Evolutionary conservation across 768 basidiomycete genomes (phyloP), one percentile per base, ranked within the genome.

Genomic region (Russula abietina): DNA sequence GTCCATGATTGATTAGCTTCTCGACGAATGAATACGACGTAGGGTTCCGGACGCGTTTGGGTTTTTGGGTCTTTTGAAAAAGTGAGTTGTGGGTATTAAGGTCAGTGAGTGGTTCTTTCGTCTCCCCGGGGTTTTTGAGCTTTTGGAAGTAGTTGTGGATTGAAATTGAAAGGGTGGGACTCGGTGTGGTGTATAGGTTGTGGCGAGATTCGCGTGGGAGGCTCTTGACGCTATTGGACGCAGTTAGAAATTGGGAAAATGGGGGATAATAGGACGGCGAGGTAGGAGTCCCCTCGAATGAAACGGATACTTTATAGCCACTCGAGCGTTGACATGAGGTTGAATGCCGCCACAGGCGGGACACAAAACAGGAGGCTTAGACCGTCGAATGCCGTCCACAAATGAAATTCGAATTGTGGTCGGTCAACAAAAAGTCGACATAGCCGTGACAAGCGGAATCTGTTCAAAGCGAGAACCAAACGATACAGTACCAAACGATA

Each of bases 151-250:
- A 2, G 10, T 55, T 36, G 55, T 17, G 9, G 22, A 33, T 54
- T 46, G 19, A 30, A 26, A 36, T 1, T 5, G 38, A 39, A 50
- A 24, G 38, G 36, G 24, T 4, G 11, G 22, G n/a, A 11, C 22
- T 10, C n/a, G 19, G 9, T 46, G 32, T 26, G 32, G 17, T 57
- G 16, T 33, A 1, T 39, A 16, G 32, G 38, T 57, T 62, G 61
- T 62, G 61, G 61, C 61, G 61, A 36, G 28, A 39, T n/a, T 16
- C 24, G 61, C 39, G 41, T 41, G 41, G 49, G 50, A 52, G 50
- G 32, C 9, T 36, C 28, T 28, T 39, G 38, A 41, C 3, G 19
- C 1, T n/a, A 22, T 46, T 39, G 38, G n/a, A 32, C 45, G 45
- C 14, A 8, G 46, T 3, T 19, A 19, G 49, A 4, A 12, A 1